phyloP scores from a whole-genome alignment of 73 alveolate species.

The Tetrahymena elliotti region DNA sequence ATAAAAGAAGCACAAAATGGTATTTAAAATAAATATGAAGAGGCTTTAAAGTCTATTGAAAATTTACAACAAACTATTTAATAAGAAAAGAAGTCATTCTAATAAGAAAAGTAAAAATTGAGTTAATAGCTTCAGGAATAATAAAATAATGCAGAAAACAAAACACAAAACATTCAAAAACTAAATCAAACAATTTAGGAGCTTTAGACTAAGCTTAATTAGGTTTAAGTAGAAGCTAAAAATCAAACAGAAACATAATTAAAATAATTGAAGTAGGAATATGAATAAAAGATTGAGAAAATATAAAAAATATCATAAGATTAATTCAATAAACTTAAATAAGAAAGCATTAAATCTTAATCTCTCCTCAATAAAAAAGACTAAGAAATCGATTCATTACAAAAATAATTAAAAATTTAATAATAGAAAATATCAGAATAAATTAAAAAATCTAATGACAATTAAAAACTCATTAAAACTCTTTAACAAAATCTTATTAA shows the following conservation, averaged over 20 bases:
- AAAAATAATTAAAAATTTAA: neutral
- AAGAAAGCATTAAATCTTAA: neutral
- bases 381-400: neutral
- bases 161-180: neutral
- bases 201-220: neutral
- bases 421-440: neutral
- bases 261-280: neutral
- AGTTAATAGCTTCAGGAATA: neutral
- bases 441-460: neutral
- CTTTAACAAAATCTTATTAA: neutral
- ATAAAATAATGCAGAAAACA: neutral
- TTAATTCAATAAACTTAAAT: neutral
- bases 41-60: neutral
- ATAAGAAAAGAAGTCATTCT: neutral
- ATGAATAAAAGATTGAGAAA: neutral
- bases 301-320: neutral
- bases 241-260: neutral
- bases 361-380: neutral
- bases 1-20: neutral
- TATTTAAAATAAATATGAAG: neutral
- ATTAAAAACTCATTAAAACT: neutral
- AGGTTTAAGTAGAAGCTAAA: neutral
- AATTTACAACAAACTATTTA: neutral
- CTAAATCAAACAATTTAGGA: neutral
- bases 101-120: neutral